These are phyloP conservation scores for Metschnikowia peoriensis DNA, from an alignment of 805 yeast species.

Conservation along the genomic window DNA sequence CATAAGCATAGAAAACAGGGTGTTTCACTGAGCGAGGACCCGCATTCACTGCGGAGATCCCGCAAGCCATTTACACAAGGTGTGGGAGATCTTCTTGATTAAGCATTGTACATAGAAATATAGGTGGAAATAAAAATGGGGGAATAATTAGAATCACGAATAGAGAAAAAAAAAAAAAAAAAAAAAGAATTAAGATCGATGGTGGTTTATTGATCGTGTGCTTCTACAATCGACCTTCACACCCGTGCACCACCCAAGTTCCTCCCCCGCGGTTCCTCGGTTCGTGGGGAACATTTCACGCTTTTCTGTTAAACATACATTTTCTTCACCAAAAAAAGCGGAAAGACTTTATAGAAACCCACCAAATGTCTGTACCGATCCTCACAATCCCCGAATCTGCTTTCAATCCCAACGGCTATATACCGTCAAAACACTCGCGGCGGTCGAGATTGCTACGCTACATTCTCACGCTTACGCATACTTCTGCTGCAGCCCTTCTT, in stretches of 20 bases:
- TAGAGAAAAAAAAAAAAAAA: neutral
- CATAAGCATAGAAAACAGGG: neutral
- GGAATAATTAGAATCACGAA: neutral
- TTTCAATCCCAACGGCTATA: constrained; percentile 30
- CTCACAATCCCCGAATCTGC: constrained; percentile 43
- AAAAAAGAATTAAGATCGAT: too few relatives aligned
- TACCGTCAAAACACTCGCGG: constrained; percentile 9
- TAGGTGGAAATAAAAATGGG: neutral
- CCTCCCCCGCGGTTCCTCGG: constrained; percentile 3
- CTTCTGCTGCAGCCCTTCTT: constrained; percentile 32
- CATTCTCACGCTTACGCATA: constrained; percentile 31
- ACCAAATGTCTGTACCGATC: constrained; percentile 26
- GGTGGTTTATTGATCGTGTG: too few relatives aligned
- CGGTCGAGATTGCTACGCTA: constrained; percentile 27
- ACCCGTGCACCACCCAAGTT: constrained; percentile 12
- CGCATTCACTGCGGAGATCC: neutral
- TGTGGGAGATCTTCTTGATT: constrained; percentile 28
- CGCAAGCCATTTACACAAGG: constrained; percentile 22
- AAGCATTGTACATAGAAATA: constrained; percentile 11
- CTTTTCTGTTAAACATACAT: neutral
- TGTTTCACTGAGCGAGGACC: neutral
- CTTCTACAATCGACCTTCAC: neutral
- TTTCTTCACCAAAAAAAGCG: neutral
- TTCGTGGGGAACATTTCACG: neutral
- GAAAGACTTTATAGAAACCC: neutral